Base-by-base conservation (phyloP, 768 basidiomycete genomes). In the Kwoniella dejecticola region DNA sequence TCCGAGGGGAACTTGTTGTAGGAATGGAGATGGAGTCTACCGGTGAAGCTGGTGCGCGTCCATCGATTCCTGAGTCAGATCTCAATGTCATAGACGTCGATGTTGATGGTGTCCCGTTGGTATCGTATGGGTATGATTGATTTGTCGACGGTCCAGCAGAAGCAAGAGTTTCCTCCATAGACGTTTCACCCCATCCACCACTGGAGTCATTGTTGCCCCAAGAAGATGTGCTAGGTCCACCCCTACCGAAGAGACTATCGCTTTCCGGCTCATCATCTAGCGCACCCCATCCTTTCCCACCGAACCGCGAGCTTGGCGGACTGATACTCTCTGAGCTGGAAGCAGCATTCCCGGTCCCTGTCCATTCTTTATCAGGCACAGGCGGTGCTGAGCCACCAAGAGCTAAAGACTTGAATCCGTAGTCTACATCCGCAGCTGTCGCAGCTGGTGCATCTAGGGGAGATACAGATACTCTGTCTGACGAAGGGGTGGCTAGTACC, bases 251-350 rank as follows among this genome's bases (percentile, higher is more conserved):
- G 42, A 75, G 12, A 67, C 69, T 57, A 15, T 61, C 64, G 23
- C 63, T 67, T 19, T 61, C 19, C 19, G 41, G 10, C 4, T 68
- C 69, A 30, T 60, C 71, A 44, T 72, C 74, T 36, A 75, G 13
- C 11, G 66, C 69, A 10, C 71, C 74, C 74, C 74, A 75, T 4
- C 74, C 74, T 47, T 64, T 67, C 5, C 74, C 74, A 13, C 60
- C 67, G 56, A 75, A 75, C 23, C 72, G 27, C 13, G 66, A 58
- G 2, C 27, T 19, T 5, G 45, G 63, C 19, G 31, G 63, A 23
- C 29, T 44, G 24, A 41, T 49, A 17, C n/a, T 19, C 6, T 50
- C 30, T 31, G 46, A 47, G 6, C 54, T n/a, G 13, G 41, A 40
- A 31, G 29, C 24, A 8, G 52, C 29, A 27, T 8, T 49, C 19